phyloP scores from a whole-genome alignment of 2,329 filamentous ascomycete species.

The Raffaelea albimanens region DNA sequence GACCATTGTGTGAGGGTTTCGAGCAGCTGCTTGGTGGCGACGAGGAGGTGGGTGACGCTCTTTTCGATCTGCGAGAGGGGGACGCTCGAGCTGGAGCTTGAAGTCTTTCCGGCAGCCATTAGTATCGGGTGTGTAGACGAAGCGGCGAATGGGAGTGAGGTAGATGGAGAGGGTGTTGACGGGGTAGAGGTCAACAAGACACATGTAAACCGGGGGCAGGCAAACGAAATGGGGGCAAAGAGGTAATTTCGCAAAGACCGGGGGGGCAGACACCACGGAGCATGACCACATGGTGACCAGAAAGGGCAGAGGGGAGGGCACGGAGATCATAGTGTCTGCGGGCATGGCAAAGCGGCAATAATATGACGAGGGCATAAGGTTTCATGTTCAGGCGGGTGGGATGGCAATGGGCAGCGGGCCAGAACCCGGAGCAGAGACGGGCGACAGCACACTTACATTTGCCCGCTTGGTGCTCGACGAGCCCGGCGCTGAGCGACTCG shows the following conservation, averaged over 20 bases:
- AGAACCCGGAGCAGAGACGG: not conserved
- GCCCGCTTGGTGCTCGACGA: constrained; percentile 31
- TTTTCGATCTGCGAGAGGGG: constrained; percentile 95
- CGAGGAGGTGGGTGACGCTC: constrained; percentile 93
- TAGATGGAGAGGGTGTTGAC: no score
- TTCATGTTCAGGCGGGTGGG: constrained; percentile 7
- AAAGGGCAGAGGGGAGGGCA: constrained; percentile 1
- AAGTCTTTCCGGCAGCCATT: constrained; percentile 14
- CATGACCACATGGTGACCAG: not conserved
- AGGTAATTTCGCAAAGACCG: no score
- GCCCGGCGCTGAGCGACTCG: constrained; percentile 42
- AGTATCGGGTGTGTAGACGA: constrained; percentile 1
- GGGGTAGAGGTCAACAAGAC: no score
- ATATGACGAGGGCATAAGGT: constrained; percentile 8
- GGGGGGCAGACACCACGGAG: no score
- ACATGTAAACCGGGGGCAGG: not conserved
- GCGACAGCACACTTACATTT: constrained; percentile 42
- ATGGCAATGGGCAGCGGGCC: not conserved
- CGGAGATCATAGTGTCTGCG: constrained; percentile 1
- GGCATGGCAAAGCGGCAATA: not conserved
- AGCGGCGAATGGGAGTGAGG: not conserved
- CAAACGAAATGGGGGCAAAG: not conserved
- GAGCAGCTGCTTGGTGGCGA: constrained; percentile 94
- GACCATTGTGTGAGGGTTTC: constrained; percentile 98
- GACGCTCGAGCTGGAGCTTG: constrained; percentile 42